Base-by-base conservation (phyloP, 78 protist species). In the Dictyostelium firmibasis region DNA sequence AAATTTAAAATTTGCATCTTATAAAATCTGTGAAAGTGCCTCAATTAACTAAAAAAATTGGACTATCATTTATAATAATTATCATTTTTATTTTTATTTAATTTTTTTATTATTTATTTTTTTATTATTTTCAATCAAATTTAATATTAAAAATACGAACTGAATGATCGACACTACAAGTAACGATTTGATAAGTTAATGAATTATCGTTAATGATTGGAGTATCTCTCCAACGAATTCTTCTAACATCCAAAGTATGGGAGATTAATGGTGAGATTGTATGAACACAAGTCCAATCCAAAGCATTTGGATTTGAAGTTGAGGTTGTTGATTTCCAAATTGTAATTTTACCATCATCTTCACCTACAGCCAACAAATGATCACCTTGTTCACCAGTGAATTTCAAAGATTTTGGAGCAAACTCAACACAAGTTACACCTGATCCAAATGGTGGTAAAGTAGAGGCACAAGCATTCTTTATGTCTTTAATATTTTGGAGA, bases 341-440 rank as follows among this genome's bases (percentile, higher is more conserved):
- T 7, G 93, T 85, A 31, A 94, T 94, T 47, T 83, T 86, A n/a
- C 96, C 96, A 35, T 94, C 93, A 16, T 94, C 96, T 35, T 87
- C 92, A 83, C 96, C 96, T 16, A 94, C 96, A 0, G 96, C 92
- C 43, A 94, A 36, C 29, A 83, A 38, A 77, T 82, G 25, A 27
- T 25, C 20, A 57, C 67, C 67, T 14, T 57, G 67, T 27, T 93
- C 81, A 16, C 36, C 44, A 23, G 47, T 7, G n/a, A 41, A 25
- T 20, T 60, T 16, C 14, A 18, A 4, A 10, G 69, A 36, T 33
- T 77, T 57, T 78, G 93, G 93, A 44, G 93, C 69, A 53, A 86
- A 94, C 74, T 82, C 92, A 11, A 86, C 93, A 64, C 86, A 31
- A n/a, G 96, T 94, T 41, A 86, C 88, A 83, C 95, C 96, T 35